phyloP scores from a whole-genome alignment of 1,284 basidiomycete genomes.

The Trichosporon sp. region DNA sequence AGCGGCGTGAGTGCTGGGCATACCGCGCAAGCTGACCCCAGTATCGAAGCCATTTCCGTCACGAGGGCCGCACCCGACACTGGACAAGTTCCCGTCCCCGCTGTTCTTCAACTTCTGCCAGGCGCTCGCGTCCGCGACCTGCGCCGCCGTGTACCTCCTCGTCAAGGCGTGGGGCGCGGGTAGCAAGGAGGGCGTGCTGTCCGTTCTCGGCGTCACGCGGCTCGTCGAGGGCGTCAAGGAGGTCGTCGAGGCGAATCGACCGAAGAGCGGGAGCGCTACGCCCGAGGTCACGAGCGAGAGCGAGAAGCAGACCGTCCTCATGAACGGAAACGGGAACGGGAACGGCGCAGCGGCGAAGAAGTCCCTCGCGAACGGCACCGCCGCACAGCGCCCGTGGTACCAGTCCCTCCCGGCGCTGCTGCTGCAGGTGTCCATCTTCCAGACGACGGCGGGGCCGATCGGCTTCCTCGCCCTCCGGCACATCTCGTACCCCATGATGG shows the following conservation, averaged over 20 bases:
- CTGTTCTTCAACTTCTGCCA: constrained; percentile 84
- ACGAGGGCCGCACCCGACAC: constrained; percentile 52
- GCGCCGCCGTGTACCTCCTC: constrained; percentile 75
- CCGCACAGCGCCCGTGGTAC: constrained; percentile 31
- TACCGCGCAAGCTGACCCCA: constrained; percentile 33
- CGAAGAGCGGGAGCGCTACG: constrained; percentile 33
- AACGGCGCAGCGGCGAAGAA: not conserved
- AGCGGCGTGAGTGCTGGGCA: constrained; percentile 47
- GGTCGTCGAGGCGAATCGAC: constrained; percentile 13
- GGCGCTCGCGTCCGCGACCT: constrained; percentile 71
- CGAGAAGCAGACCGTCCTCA: not conserved
- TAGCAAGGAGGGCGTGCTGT: constrained; percentile 7
- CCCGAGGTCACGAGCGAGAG: not conserved
- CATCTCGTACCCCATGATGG: constrained; percentile 98
- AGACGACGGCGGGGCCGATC: constrained; percentile 87
- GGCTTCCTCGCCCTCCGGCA: constrained; percentile 90
- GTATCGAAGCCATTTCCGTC: constrained; percentile 77
- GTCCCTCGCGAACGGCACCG: constrained; percentile 2
- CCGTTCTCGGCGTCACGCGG: constrained; percentile 28
- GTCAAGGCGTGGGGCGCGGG: constrained; percentile 42
- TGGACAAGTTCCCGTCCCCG: constrained; percentile 71
- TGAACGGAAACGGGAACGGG: not conserved
- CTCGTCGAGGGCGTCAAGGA: constrained; percentile 13
- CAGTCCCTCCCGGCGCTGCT: constrained; percentile 55
- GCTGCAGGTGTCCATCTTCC: constrained; percentile 76